Base-by-base conservation (phyloP, 495 filamentous ascomycete genomes). In the Tricharina praecox region DNA sequence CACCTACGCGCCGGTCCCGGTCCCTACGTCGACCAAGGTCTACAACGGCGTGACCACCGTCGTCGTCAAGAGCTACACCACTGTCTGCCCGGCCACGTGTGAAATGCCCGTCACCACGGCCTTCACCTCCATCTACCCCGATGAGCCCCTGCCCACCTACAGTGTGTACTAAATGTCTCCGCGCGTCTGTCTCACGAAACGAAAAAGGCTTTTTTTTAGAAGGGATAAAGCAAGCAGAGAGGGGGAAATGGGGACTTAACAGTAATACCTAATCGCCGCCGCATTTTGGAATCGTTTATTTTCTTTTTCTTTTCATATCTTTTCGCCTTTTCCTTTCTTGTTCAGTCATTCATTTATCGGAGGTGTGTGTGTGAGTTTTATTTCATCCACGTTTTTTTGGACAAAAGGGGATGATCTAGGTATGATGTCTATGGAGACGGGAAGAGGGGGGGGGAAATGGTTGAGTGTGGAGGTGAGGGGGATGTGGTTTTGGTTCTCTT, bases 1-100 rank as follows among this genome's bases (percentile, higher is more conserved):
- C n/a, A n/a, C n/a, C n/a, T n/a, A n/a, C n/a, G n/a, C n/a, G n/a
- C n/a, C n/a, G n/a, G n/a, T n/a, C n/a, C n/a, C n/a, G n/a, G n/a
- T n/a, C n/a, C n/a, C n/a, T n/a, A n/a, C n/a, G n/a, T 40, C 37
- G 37, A 40, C 37, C 20, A 19, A 40, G 18, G 37, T 40, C 37
- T 16, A 40, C 37, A 20, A 7, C 37, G n/a, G 21, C 10, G 10
- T 21, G 10, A 40, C 37, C 10, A 43, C 40, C 40, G 18, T 43
- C 18, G 11, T 13, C 10, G 40, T 43, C 11, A 43, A 19, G 21
- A 11, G 21, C 13, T 43, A 43, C 40, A 43, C 40, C 40, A 43
- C 40, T 11, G 23, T 43, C 1, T 43, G 40, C 40, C 40, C 40
- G 21, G 40, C 21, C 10, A 43, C 40, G 13, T 24, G 21, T 23